Conservation (phyloP, 2,329 filamentous ascomycete genomes). For the Fusarium abutilonis region DNA sequence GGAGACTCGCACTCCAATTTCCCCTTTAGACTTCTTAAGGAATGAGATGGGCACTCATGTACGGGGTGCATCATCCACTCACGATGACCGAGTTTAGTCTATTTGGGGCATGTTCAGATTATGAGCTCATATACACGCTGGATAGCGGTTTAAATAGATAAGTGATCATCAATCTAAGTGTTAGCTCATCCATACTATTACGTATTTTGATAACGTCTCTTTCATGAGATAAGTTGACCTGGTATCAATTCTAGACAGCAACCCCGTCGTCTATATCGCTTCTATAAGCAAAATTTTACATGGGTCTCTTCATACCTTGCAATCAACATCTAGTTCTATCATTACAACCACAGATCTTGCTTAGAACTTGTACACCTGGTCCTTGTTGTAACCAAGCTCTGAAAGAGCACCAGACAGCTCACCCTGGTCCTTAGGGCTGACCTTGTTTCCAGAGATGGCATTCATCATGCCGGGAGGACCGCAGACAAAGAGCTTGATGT, state of each 20-base stretch:
- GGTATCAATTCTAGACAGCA: constrained; percentile 40
- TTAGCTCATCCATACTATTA: too few relatives aligned
- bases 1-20: too few relatives aligned
- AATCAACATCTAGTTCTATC: constrained; percentile 17
- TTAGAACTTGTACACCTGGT: constrained; percentile 97
- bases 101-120: too few relatives aligned
- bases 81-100: too few relatives aligned
- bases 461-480: constrained; percentile 94
- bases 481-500: constrained; percentile 97
- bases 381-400: constrained; percentile 74
- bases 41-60: too few relatives aligned
- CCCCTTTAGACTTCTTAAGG: too few relatives aligned
- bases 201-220: too few relatives aligned
- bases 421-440: constrained; percentile 92
- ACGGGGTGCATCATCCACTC: too few relatives aligned
- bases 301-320: constrained; percentile 21
- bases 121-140: too few relatives aligned
- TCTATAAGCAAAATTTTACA: constrained; percentile 45
- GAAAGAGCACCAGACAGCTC: constrained; percentile 84
- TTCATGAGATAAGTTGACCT: constrained; percentile 13
- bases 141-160: too few relatives aligned
- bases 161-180: too few relatives aligned
- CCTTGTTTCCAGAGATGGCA: constrained; percentile 88
- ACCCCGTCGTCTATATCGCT: constrained; percentile 34
- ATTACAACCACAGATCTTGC: constrained; percentile 8